Base-by-base conservation (phyloP, 257 asterid genomes). In the Eustoma russellianum region DNA sequence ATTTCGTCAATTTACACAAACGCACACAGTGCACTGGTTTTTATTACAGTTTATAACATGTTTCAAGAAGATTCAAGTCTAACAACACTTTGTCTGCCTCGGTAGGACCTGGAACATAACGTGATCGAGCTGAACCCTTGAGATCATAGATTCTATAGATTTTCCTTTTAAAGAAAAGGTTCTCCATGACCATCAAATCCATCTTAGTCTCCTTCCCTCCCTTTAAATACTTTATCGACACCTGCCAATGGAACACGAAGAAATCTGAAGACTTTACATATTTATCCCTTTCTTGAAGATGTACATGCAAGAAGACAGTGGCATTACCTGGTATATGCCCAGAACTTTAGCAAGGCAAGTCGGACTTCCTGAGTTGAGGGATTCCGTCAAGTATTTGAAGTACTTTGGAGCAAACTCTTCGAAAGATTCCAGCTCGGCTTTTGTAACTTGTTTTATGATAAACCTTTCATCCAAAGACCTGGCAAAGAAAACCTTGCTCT, bases 161-260 rank as follows among this genome's bases (percentile, higher is more conserved):
- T 38, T 43, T 88, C 69, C 90, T 76, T 58, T 70, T 60, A 48
- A 67, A 88, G 78, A 92, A 92, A 40, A 92, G 94, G 76, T 92
- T 92, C 88, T 92, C 99, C 97, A 88, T 92, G 59, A 88, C 93
- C 85, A 88, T 88, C 69, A 92, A 53, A 66, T 92, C 99, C 88
- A 92, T 85, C 67, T 88, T 92, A 66, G 76, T 79, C 65, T 92
- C 99, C 64, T 82, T 85, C 30, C 95, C 90, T 14, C 95, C 82
- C 69, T 78, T 92, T 66, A 63, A 33, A 52, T 82, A 70, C 60
- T 81, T 88, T 18, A 83, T 72, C 0, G 70, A 67, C 16, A 84
- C 95, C 98, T 91, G 56, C 50, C 52, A 49, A 34, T 53, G 16
- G 56, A 17, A 17, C 14, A 1, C 19, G 48, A 49, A 18, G 56